These are phyloP conservation scores for Malbranchea zuffiana DNA, from an alignment of 2,329 filamentous ascomycete genomes.

Conservation along the genomic window DNA sequence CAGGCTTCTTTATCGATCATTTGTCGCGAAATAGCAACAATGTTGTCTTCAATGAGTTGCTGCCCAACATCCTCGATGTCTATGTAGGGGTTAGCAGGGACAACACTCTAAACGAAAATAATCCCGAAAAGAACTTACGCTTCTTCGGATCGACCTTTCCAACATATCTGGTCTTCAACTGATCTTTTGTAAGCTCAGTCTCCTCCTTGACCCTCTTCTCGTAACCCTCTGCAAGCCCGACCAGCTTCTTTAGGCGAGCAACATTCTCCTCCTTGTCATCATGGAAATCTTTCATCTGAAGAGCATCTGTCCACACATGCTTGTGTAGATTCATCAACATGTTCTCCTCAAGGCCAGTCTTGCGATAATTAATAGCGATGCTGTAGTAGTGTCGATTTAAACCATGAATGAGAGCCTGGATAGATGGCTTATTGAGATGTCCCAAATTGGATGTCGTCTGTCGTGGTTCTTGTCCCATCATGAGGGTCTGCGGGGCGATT, in stretches of 20 bases:
- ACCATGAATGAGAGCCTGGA: constrained; percentile 95
- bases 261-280: constrained; percentile 75
- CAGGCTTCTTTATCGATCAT: constrained; percentile 99
- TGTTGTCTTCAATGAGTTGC: constrained; percentile 97
- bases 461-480: constrained; percentile 94
- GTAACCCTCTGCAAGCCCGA: constrained; percentile 84
- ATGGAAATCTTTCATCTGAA: constrained; percentile 94
- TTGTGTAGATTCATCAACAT: constrained; percentile 99
- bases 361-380: constrained; percentile 95
- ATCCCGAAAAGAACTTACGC: constrained; percentile 41
- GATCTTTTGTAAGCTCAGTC: constrained; percentile 91
- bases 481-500: constrained; percentile 93
- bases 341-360: constrained; percentile 95
- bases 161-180: constrained; percentile 96
- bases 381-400: constrained; percentile 99
- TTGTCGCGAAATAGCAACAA: constrained; percentile 92
- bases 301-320: constrained; percentile 95
- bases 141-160: constrained; percentile 99
- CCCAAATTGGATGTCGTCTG: constrained; percentile 97
- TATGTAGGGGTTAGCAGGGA: constrained; percentile 19
- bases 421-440: constrained; percentile 98
- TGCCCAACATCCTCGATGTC: constrained; percentile 92
- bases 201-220: constrained; percentile 99
- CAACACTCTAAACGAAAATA: not conserved
- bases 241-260: constrained; percentile 76